These are phyloP conservation scores for Lactuca sativa DNA, from an alignment of 129 eudicot genomes.

Conservation along the genomic window DNA sequence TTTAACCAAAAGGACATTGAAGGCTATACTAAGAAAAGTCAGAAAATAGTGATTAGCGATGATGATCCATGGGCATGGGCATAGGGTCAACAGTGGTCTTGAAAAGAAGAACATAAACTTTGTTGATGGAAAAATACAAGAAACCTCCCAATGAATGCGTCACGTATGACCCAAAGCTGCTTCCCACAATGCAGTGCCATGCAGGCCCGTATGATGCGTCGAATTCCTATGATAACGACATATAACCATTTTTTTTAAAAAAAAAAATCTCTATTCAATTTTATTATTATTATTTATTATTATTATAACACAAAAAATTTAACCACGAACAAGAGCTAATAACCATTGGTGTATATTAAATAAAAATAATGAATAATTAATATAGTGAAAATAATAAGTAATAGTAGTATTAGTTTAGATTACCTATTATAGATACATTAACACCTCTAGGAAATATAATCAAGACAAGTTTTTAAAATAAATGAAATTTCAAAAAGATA, in stretches of 20 bases:
- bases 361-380: background rate
- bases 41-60: conserved; percentile 22
- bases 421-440: too few species aligned
- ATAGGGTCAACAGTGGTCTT: conserved; percentile 70
- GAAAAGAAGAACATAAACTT: conserved; percentile 74
- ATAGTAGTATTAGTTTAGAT: background rate
- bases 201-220: conserved; percentile 79
- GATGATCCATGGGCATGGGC: background rate
- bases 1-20: conserved; percentile 5
- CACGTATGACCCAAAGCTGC: conserved; percentile 86
- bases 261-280: background rate
- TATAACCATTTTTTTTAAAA: background rate
- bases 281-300: too few species aligned
- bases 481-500: background rate
- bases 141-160: conserved; percentile 87
- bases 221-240: conserved; percentile 54
- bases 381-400: background rate
- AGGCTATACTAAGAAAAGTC: too few species aligned
- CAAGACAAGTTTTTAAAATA: background rate
- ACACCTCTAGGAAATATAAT: background rate
- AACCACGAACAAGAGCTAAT: background rate
- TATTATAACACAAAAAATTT: too few species aligned
- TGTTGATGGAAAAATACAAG: conserved; percentile 81
- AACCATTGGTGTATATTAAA: background rate
- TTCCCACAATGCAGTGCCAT: conserved; percentile 94